Evolutionary conservation across 1,284 basidiomycete genomes (phyloP), one percentile per base, ranked within the genome.

Genomic region (Leccinum ponderosum): DNA sequence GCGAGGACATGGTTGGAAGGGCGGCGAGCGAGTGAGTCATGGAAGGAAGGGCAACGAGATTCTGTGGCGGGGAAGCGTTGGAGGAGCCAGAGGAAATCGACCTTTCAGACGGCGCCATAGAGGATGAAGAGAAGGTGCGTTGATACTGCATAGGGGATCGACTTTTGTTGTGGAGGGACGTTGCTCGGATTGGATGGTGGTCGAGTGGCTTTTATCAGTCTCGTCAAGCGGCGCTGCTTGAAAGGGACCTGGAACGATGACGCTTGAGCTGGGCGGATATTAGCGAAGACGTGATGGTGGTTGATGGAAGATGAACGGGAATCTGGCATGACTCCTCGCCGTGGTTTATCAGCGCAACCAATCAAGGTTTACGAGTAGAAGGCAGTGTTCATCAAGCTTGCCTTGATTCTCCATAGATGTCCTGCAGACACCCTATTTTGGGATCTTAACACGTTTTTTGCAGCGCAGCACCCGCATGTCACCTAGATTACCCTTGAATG

Each of bases 211-310:
- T 73, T 74, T 62, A 75, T 75, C 68, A 48, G 55, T 65, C 57
- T 57, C 58, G 39, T n/a, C 64, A 75, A 65, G 65, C 62, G 66
- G 68, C 66, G 68, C 62, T 65, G 15, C 31, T 56, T 57, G 60
- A 62, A 59, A 70, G 64, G 62, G 56, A 68, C 61, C 60, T 62
- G 62, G 47, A 44, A 55, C 54, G 68, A 68, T 66, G 69, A 67
- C 62, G 68, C 60, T 66, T 61, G 53, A 47, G 61, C 31, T 61
- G 47, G 50, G 57, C 72, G 72, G 72, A 73, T 67, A 73, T 73
- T 75, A 76, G 71, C 73, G 73, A 76, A 57, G 64, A 61, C 69
- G 67, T 73, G 68, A 68, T 71, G 69, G 54, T 60, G 62, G 60
- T 65, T 69, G 63, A 63, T 61, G 60, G 51, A 60, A 64, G 60